Evolutionary conservation across 2,329 filamentous ascomycete genomes (phyloP).

Genomic region (Xylariales sp.): DNA sequence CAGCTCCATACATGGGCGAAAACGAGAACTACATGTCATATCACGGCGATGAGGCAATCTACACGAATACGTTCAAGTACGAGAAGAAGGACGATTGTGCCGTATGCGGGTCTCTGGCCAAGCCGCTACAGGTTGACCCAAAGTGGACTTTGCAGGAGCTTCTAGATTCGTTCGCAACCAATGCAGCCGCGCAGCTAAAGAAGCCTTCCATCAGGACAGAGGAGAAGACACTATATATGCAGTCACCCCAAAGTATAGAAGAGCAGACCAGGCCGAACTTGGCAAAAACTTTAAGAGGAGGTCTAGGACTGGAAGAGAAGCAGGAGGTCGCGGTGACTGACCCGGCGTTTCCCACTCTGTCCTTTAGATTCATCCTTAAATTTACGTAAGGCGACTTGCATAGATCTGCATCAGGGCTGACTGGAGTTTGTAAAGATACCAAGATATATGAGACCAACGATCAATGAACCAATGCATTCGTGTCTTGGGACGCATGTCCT

Average conservation of each 20-base stretch:
- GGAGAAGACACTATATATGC: constrained; percentile 85
- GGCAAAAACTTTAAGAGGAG: constrained; percentile 67
- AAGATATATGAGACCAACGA: neutral
- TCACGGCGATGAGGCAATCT: constrained; percentile 89
- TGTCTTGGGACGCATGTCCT: too few relatives aligned
- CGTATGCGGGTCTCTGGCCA: constrained; percentile 81
- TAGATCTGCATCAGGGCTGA: neutral
- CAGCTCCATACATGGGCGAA: constrained; percentile 73
- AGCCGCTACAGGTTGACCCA: constrained; percentile 67
- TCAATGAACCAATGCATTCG: too few relatives aligned
- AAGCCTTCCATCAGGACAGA: constrained; percentile 79
- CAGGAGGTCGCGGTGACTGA: constrained; percentile 92
- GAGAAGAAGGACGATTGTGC: constrained; percentile 93
- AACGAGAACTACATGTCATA: constrained; percentile 99
- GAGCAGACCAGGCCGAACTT: constrained; percentile 82
- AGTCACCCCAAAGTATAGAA: constrained; percentile 74
- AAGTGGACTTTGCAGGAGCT: constrained; percentile 75
- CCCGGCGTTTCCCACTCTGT: constrained; percentile 76
- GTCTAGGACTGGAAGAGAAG: constrained; percentile 64
- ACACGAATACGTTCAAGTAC: constrained; percentile 95
- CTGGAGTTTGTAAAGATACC: constrained; percentile 8
- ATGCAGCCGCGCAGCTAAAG: constrained; percentile 89
- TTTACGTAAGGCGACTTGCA: constrained; percentile 38
- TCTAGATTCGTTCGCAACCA: constrained; percentile 74
- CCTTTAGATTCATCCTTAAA: constrained; percentile 52